Conservation (phyloP, 106 monocot genomes). For the Dendrobium officinale region DNA sequence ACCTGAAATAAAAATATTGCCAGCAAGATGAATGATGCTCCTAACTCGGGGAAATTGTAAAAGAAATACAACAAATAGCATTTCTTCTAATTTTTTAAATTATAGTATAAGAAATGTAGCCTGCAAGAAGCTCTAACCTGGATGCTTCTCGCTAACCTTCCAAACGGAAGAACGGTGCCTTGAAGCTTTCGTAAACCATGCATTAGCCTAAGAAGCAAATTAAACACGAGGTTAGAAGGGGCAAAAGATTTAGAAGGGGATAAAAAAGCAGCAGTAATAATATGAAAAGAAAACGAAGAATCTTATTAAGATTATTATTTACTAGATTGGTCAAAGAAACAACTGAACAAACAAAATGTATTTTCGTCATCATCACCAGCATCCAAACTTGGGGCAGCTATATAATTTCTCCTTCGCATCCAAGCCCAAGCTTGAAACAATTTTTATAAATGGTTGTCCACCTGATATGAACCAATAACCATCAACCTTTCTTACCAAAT, state of each 20-base stretch:
- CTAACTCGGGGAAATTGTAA: background rate
- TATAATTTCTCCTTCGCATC: no score
- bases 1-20: constrained; percentile 23
- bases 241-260: background rate
- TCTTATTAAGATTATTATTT: background rate
- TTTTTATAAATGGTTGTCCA: no score
- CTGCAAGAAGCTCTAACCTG: constrained; percentile 27
- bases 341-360: background rate
- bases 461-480: no score
- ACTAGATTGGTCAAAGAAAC: background rate
- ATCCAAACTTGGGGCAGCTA: background rate
- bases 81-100: background rate
- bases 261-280: background rate
- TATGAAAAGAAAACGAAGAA: background rate
- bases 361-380: background rate
- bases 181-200: constrained; percentile 67
- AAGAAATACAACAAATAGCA: background rate
- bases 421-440: no score
- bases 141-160: constrained; percentile 61
- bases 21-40: background rate
- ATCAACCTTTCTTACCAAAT: no score
- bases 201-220: constrained; percentile 38
- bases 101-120: background rate
- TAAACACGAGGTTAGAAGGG: background rate
- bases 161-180: constrained; percentile 43